A percentile compares a stretch with the other conserved stretches of the same genome.
These are phyloP conservation scores for Sparassis latifolia DNA, from an alignment of 1,284 basidiomycete genomes.

Conservation along the genomic window DNA sequence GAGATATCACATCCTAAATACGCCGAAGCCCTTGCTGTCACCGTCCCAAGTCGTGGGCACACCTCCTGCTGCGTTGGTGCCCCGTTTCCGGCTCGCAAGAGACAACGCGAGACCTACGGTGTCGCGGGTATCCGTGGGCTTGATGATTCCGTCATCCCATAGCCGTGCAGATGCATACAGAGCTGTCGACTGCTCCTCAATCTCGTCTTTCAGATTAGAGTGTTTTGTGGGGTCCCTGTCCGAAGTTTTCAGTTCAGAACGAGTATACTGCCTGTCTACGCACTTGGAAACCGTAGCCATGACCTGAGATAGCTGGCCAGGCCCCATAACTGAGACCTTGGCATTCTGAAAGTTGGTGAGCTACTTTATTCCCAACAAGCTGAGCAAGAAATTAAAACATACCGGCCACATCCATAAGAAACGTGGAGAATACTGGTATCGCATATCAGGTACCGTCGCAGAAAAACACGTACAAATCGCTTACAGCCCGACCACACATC, in stretches of 20 bases:
- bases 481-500: conserved; percentile 83
- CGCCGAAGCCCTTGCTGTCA: conserved; percentile 72
- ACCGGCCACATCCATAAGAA: conserved; percentile 99
- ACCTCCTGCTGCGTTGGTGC: conserved; percentile 14
- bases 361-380: too few species aligned
- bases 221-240: conserved; percentile 73
- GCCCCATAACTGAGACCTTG: conserved; percentile 95
- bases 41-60: conserved; percentile 63
- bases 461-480: conserved; percentile 20
- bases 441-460: conserved; percentile 2
- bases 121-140: conserved; percentile 86
- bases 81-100: conserved; percentile 51
- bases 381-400: conserved; percentile 5
- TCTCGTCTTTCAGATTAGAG: conserved; percentile 66
- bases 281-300: conserved; percentile 88
- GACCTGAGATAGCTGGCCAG: conserved; percentile 85
- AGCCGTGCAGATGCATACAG: conserved; percentile 84
- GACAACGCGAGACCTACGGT: conserved; percentile 82
- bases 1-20: conserved; percentile 75
- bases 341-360: conserved; percentile 55
- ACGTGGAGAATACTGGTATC: conserved; percentile 75
- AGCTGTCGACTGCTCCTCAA: conserved; percentile 83
- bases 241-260: not conserved
- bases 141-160: conserved; percentile 95
- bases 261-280: conserved; percentile 14